A percentile compares a stretch with the other conserved stretches of the same genome.
Evolutionary conservation across 1,284 basidiomycete species (phyloP).

Genomic region (Inonotus hispidus): DNA sequence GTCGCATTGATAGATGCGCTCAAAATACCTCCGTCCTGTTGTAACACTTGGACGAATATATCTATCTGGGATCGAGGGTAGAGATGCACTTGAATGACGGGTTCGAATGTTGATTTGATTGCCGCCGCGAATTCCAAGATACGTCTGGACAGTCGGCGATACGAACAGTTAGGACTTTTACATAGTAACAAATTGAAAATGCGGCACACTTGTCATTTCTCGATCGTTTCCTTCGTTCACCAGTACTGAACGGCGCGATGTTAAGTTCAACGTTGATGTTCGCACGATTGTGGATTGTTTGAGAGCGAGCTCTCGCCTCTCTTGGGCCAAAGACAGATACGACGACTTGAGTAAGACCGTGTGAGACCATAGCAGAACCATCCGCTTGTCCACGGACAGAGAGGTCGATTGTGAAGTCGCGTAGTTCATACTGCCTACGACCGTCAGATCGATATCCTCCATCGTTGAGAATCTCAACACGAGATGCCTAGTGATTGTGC

Average conservation of each 20-base stretch:
- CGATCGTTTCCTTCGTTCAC: conserved; percentile 69
- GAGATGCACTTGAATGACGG: conserved; percentile 84
- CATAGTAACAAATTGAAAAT: background rate
- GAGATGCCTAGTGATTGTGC: conserved; percentile 49
- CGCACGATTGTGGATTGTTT: conserved; percentile 77
- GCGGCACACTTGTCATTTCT: conserved; percentile 80
- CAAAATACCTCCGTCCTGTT: conserved; percentile 92
- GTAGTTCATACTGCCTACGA: conserved; percentile 84
- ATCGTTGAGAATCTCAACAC: conserved; percentile 86
- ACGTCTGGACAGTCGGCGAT: conserved; percentile 51
- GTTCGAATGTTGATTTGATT: conserved; percentile 93
- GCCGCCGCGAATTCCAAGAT: conserved; percentile 82
- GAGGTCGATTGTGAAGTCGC: conserved; percentile 77
- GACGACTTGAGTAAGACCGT: conserved; percentile 86
- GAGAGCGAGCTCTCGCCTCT: conserved; percentile 75
- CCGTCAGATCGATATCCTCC: conserved; percentile 90
- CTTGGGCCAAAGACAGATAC: conserved; percentile 89
- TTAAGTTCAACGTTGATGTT: conserved; percentile 83
- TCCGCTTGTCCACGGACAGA: conserved; percentile 76
- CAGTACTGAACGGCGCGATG: conserved; percentile 82
- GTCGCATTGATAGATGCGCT: conserved; percentile 93
- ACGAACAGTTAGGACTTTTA: conserved; percentile 4
- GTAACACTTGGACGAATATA: conserved; percentile 87
- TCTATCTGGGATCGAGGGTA: conserved; percentile 95
- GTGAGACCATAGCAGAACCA: conserved; percentile 78